Conservation (phyloP, 108 stramenopile species). For the Conticribra weissflogii region DNA sequence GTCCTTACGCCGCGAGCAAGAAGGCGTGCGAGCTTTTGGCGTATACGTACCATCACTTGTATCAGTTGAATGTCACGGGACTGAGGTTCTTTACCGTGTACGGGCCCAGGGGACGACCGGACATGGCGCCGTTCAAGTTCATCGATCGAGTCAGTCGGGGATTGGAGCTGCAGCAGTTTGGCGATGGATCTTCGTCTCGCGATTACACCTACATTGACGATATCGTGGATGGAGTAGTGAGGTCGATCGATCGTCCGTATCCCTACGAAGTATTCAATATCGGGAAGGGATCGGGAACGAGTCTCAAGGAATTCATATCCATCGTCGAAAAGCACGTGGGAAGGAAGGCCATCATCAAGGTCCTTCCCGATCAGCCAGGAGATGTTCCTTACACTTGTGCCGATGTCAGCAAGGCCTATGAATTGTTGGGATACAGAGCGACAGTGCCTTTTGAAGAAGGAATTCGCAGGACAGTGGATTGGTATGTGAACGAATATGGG, state of each 20-base stretch:
- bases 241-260: slow-evolving; percentile 92
- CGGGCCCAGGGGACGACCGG: slow-evolving; percentile 94
- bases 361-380: slow-evolving; percentile 97
- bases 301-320: slow-evolving; percentile 91
- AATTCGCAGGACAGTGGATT: slow-evolving; percentile 88
- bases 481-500: slow-evolving; percentile 84
- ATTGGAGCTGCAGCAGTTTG: slow-evolving; percentile 94
- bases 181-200: slow-evolving; percentile 92
- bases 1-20: slow-evolving; percentile 97
- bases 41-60: slow-evolving; percentile 97
- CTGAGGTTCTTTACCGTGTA: slow-evolving; percentile 99
- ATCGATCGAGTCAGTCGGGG: slow-evolving; percentile 94
- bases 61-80: slow-evolving; percentile 90
- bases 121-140: slow-evolving; percentile 99
- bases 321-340: slow-evolving; percentile 91
- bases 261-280: slow-evolving; percentile 96
- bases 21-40: slow-evolving; percentile 97
- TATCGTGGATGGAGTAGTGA: slow-evolving; percentile 97
- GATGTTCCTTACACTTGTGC: slow-evolving; percentile 99
- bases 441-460: slow-evolving; percentile 94
- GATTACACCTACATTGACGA: slow-evolving; percentile 99
- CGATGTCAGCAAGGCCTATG: slow-evolving; percentile 89
- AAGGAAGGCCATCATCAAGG: slow-evolving; percentile 84
- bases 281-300: slow-evolving; percentile 93
- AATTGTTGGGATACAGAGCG: slow-evolving; percentile 91